A percentile compares a stretch with the other conserved stretches of the same genome.
These are phyloP conservation scores for Aureobasidium melanogenum DNA, from an alignment of 2,329 filamentous ascomycete species.

Conservation along the genomic window DNA sequence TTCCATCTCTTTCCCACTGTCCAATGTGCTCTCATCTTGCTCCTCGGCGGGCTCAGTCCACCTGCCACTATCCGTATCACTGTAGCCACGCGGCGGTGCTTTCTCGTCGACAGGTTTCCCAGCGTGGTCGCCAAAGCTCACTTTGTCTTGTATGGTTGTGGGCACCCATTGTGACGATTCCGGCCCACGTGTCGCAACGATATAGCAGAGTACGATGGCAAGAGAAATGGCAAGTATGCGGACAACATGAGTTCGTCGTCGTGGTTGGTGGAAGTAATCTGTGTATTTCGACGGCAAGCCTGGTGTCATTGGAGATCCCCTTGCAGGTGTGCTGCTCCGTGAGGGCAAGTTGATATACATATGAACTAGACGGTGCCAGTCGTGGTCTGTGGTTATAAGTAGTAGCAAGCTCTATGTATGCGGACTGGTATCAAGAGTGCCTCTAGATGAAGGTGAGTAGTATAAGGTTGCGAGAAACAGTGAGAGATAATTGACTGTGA, in stretches of 20 bases:
- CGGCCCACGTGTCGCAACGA: not conserved
- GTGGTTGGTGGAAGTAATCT: not conserved
- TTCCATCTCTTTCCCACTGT: not conserved
- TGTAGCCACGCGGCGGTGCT: not conserved
- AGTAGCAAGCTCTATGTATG: not conserved
- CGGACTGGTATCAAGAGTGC: not conserved
- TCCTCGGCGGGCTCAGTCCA: not conserved
- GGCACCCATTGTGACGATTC: not conserved
- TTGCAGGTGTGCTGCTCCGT: not conserved
- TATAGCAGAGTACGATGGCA: conserved; percentile 1
- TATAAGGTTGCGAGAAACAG: not conserved
- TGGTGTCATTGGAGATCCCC: not conserved
- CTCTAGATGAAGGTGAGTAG: no score
- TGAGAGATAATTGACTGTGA: no score
- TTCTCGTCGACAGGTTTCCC: not conserved
- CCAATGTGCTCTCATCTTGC: not conserved
- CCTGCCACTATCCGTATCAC: not conserved
- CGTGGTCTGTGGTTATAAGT: not conserved
- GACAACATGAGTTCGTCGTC: conserved; percentile 3
- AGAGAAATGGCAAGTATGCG: conserved; percentile 5
- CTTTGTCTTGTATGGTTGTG: not conserved
- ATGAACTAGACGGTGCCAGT: not conserved
- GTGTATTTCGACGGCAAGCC: not conserved
- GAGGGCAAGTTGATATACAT: not conserved
- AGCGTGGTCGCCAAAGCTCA: not conserved